phyloP scores from a whole-genome alignment of 768 basidiomycete genomes.

The Kwoniella dendrophila region DNA sequence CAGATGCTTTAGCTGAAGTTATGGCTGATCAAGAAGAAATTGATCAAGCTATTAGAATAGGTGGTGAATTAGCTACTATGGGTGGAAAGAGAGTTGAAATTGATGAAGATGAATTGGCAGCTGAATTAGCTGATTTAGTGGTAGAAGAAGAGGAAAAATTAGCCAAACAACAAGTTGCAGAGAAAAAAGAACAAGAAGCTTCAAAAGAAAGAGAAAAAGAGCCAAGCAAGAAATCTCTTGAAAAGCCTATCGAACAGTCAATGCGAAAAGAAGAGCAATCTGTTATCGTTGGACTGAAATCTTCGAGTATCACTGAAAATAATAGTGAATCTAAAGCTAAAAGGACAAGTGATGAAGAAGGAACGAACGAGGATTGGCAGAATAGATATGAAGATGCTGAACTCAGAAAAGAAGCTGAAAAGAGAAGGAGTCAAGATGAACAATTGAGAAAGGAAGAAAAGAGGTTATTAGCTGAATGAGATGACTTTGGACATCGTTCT shows the following conservation, averaged over 20 bases:
- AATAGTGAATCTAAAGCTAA: background rate
- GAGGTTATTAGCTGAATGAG: conserved; percentile 29
- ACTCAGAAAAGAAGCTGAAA: conserved; percentile 34
- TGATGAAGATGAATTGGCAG: conserved; percentile 64
- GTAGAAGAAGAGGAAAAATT: too few species aligned
- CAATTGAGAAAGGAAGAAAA: conserved; percentile 32
- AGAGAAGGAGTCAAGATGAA: conserved; percentile 33
- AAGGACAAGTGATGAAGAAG: conserved; percentile 6
- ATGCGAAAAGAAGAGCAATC: background rate
- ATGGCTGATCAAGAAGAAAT: conserved; percentile 80
- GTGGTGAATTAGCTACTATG: conserved; percentile 67
- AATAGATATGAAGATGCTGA: conserved; percentile 37
- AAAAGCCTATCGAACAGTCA: background rate
- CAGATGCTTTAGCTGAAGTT: conserved; percentile 82
- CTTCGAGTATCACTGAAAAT: background rate
- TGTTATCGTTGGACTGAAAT: background rate
- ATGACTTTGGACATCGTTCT: background rate
- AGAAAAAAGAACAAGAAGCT: conserved; percentile 53
- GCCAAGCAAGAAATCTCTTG: conserved; percentile 14
- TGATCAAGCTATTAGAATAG: conserved; percentile 72
- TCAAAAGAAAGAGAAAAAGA: conserved; percentile 21
- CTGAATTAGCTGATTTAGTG: conserved; percentile 67
- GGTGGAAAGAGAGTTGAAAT: conserved; percentile 58
- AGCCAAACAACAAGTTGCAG: too few species aligned
- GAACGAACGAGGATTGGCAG: too few species aligned